phyloP scores from a whole-genome alignment of 2,329 filamentous ascomycete species.

The Talaromyces sp. region DNA sequence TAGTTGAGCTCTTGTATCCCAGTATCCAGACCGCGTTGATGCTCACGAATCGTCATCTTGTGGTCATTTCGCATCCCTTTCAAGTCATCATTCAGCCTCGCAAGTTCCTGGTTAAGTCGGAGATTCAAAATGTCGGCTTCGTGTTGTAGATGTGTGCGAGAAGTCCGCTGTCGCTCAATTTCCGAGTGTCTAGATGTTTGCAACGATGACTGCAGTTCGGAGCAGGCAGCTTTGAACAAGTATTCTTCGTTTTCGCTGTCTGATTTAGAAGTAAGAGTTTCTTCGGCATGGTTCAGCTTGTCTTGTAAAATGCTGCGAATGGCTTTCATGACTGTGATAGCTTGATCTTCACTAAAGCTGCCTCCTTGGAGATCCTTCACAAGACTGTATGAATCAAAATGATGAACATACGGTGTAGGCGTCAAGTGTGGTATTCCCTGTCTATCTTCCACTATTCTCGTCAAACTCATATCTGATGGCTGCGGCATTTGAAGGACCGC shows the following conservation, averaged over 20 bases:
- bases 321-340: conserved; percentile 87
- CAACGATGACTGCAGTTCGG: conserved; percentile 83
- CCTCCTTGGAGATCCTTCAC: conserved; percentile 71
- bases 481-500: conserved; percentile 40
- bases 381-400: conserved; percentile 91
- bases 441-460: conserved; percentile 26
- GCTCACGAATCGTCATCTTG: conserved; percentile 84
- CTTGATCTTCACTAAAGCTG: conserved; percentile 69
- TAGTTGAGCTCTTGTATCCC: conserved; percentile 94
- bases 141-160: conserved; percentile 82
- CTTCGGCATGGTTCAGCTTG: conserved; percentile 76
- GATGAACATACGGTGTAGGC: conserved; percentile 81
- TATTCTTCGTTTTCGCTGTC: conserved; percentile 95
- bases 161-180: conserved; percentile 75
- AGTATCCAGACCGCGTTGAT: conserved; percentile 79
- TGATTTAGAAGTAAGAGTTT: conserved; percentile 78
- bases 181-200: conserved; percentile 70
- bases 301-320: conserved; percentile 70
- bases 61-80: conserved; percentile 95
- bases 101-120: conserved; percentile 75
- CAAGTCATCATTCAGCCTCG: conserved; percentile 81
- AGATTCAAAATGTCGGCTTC: conserved; percentile 92
- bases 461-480: conserved; percentile 30
- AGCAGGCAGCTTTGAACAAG: conserved; percentile 88
- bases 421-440: conserved; percentile 58